These are phyloP conservation scores for Lizonia empirigonia DNA, from an alignment of 2,329 filamentous ascomycete genomes.

Conservation along the genomic window DNA sequence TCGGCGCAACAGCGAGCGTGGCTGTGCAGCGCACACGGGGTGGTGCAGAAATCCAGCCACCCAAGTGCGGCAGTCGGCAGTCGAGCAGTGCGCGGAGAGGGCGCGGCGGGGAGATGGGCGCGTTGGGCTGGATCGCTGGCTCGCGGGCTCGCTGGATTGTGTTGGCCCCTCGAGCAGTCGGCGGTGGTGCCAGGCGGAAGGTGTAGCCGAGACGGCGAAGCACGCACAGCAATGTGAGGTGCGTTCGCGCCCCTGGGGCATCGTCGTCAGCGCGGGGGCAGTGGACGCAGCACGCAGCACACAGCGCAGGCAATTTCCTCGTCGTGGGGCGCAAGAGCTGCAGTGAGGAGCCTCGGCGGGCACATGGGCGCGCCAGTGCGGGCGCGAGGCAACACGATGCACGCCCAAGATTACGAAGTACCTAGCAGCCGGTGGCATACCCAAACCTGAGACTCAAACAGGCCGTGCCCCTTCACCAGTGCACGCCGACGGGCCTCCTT, in stretches of 20 bases:
- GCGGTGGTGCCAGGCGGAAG: slow-evolving; percentile 23
- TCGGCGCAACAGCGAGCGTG: slow-evolving; percentile 18
- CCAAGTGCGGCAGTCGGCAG: neutral
- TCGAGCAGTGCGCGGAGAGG: slow-evolving; percentile 2
- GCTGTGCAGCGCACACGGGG: slow-evolving; percentile 29
- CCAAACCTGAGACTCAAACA: slow-evolving; percentile 16
- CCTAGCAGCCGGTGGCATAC: neutral
- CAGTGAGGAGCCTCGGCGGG: slow-evolving; percentile 17
- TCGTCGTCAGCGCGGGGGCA: neutral
- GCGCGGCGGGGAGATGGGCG: slow-evolving; percentile 5
- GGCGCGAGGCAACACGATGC: slow-evolving; percentile 4
- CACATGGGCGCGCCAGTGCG: slow-evolving; percentile 24
- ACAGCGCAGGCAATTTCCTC: slow-evolving; percentile 11
- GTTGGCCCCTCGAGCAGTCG: neutral
- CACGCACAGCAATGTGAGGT: slow-evolving; percentile 3
- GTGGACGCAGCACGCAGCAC: neutral
- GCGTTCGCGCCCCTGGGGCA: slow-evolving; percentile 7
- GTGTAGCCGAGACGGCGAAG: slow-evolving; percentile 25
- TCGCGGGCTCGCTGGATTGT: slow-evolving; percentile 1
- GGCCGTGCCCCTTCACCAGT: slow-evolving; percentile 27
- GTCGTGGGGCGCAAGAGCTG: slow-evolving; percentile 24
- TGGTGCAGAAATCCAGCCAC: slow-evolving; percentile 7
- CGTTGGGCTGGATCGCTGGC: slow-evolving; percentile 6
- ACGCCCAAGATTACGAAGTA: slow-evolving; percentile 4
- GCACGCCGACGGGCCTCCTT: slow-evolving; percentile 18